These are phyloP conservation scores for Pichia heedii DNA, from an alignment of 805 yeast genomes.

Conservation along the genomic window DNA sequence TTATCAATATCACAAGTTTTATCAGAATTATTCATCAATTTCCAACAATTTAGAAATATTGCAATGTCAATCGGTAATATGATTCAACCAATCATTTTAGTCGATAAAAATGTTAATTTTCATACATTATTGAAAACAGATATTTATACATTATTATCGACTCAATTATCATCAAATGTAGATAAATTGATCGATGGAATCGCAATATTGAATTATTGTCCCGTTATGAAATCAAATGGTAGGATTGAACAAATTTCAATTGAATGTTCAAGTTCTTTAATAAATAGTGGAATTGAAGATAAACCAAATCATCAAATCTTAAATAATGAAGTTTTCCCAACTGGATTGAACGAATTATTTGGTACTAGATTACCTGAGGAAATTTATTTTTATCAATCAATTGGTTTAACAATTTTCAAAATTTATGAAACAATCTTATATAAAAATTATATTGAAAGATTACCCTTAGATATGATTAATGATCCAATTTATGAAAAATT, in stretches of 20 bases:
- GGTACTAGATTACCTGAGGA: slow-evolving; percentile 85
- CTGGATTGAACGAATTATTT: slow-evolving; percentile 71
- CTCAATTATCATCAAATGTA: slow-evolving; percentile 12
- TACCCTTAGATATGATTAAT: slow-evolving; percentile 55
- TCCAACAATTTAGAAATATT: slow-evolving; percentile 65
- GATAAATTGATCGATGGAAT: slow-evolving; percentile 56
- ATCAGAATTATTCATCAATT: slow-evolving; percentile 48
- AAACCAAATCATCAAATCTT: background rate
- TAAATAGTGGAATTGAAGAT: slow-evolving; percentile 4
- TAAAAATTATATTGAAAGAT: slow-evolving; percentile 52
- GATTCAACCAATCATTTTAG: slow-evolving; percentile 57
- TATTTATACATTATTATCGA: background rate
- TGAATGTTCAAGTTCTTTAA: slow-evolving; percentile 15
- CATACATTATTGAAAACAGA: background rate
- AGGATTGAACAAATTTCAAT: slow-evolving; percentile 45
- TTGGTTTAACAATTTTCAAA: slow-evolving; percentile 62
- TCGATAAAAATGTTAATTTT: slow-evolving; percentile 14
- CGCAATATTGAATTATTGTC: slow-evolving; percentile 60
- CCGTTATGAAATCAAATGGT: slow-evolving; percentile 64
- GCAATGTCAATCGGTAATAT: slow-evolving; percentile 73
- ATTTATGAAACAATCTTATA: slow-evolving; percentile 58
- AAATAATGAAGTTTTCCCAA: slow-evolving; percentile 41
- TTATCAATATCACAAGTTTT: slow-evolving; percentile 52
- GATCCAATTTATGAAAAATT: slow-evolving; percentile 51
- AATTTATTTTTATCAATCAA: slow-evolving; percentile 66